Evolutionary conservation across 1,139 yeast genomes (phyloP).

Genomic region (Magnusiomyces tetraspermus): DNA sequence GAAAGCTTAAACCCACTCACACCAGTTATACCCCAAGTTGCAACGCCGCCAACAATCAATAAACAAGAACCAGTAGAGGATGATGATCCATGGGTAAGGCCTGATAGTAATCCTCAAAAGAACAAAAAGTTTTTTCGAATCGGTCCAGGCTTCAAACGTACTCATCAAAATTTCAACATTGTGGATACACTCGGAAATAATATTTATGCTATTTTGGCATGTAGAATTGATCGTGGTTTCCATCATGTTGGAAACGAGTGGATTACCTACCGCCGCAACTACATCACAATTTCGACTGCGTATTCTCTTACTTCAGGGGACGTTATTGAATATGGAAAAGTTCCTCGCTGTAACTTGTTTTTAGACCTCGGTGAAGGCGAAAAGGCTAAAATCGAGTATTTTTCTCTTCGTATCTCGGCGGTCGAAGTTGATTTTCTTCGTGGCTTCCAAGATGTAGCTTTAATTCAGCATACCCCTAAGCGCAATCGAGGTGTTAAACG

Average conservation of each 20-base stretch:
- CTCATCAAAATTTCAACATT: slow-evolving; percentile 13
- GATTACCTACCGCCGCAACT: slow-evolving; percentile 14
- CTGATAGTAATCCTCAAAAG: slow-evolving; percentile 1
- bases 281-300: slow-evolving; percentile 11
- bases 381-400: slow-evolving; percentile 7
- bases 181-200: slow-evolving; percentile 11
- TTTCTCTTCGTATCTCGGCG: slow-evolving; percentile 13
- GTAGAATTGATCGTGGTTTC: slow-evolving; percentile 15
- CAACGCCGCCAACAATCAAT: too few species aligned
- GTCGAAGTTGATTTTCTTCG: slow-evolving; percentile 9
- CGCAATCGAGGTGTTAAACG: slow-evolving; percentile 12
- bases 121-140: slow-evolving; percentile 11
- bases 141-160: slow-evolving; percentile 14
- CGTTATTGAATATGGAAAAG: slow-evolving; percentile 9
- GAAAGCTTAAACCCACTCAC: too few species aligned
- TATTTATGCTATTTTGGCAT: slow-evolving; percentile 11
- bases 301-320: slow-evolving; percentile 10
- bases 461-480: slow-evolving; percentile 14
- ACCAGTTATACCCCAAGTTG: too few species aligned
- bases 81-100: too few species aligned
- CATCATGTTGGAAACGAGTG: slow-evolving; percentile 10
- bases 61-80: too few species aligned
- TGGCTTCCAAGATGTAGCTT: slow-evolving; percentile 10
- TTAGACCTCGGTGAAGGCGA: slow-evolving; percentile 4
- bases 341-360: slow-evolving; percentile 12